phyloP scores from a whole-genome alignment of 1,139 yeast genomes.

The Geotrichum aggregatum region DNA sequence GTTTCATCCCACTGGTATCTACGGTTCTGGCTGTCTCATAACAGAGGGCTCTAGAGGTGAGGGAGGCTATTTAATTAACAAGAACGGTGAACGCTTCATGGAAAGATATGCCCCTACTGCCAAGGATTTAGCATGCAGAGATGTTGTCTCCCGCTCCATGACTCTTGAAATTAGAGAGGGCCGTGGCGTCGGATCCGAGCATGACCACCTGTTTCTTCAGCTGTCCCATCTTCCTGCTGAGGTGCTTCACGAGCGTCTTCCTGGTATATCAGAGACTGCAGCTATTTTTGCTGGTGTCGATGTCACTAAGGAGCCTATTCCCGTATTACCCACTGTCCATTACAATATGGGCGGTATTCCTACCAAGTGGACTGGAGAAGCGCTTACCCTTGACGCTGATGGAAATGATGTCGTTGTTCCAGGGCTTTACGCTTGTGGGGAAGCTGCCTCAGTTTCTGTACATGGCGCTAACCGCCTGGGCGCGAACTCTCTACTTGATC shows the following conservation, averaged over 20 bases:
- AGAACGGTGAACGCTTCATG: slow-evolving; percentile 99
- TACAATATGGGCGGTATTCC: slow-evolving; percentile 99
- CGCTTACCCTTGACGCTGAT: slow-evolving; percentile 70
- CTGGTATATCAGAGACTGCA: slow-evolving; percentile 99
- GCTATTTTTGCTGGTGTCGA: slow-evolving; percentile 98
- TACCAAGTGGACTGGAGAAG: slow-evolving; percentile 97
- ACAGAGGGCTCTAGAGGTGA: slow-evolving; percentile 99
- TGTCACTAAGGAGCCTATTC: slow-evolving; percentile 98
- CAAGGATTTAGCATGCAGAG: slow-evolving; percentile 96
- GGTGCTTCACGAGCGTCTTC: slow-evolving; percentile 90
- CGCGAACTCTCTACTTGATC: slow-evolving; percentile 93
- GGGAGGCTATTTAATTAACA: slow-evolving; percentile 94
- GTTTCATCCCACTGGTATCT: slow-evolving; percentile 99
- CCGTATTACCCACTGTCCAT: slow-evolving; percentile 96
- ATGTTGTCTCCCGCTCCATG: slow-evolving; percentile 96
- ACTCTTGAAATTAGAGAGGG: slow-evolving; percentile 98
- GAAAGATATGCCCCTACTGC: slow-evolving; percentile 99
- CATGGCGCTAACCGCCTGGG: slow-evolving; percentile 99
- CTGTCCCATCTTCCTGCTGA: slow-evolving; percentile 89
- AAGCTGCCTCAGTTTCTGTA: slow-evolving; percentile 97
- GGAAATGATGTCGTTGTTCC: slow-evolving; percentile 92
- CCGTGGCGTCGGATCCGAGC: slow-evolving; percentile 96
- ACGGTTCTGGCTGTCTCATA: slow-evolving; percentile 97
- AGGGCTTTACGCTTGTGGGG: slow-evolving; percentile 97
- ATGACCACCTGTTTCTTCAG: slow-evolving; percentile 94